Evolutionary conservation across 768 basidiomycete species (phyloP), one percentile per base, ranked within the genome.

Genomic region (Trametes elegans): DNA sequence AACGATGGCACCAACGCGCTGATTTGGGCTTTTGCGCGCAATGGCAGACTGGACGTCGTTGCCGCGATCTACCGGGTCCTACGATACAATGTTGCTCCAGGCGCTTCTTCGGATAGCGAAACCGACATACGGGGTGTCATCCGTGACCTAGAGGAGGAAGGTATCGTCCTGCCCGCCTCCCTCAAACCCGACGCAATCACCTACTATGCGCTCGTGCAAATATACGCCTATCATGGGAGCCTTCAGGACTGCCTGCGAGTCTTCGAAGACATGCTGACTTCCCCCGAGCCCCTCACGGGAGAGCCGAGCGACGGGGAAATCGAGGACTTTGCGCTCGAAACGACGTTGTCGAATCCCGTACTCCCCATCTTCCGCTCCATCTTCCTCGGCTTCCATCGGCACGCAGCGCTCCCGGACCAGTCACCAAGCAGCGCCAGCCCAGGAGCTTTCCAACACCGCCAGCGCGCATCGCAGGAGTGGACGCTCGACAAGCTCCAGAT

Each of bases 371-470:
- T 86, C 67, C 82, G 88, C 19, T 81, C 81, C 16, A 66, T 94
- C 35, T 92, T 94, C 64, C 76, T 87, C 16, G 90, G 88, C 1
- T 93, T 91, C 66, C 73, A 76, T 7, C 80, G 79, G 10, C 83
- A 88, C 60, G 88, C 50, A 8, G 9, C 23, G 7, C 47, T 29
- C 27, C 59, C 55, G n/a, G 31, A 32, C 13, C 36, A 35, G 6
- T 13, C 7, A 23, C 16, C 34, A 10, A 16, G 18, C 28, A 13
- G 9, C 6, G 16, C 34, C 11, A 24, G 27, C 9, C 27, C 48
- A 23, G 36, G 29, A 28, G 35, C 3, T 0, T n/a, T n/a, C n/a
- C 11, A 36, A 2, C 19, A 5, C 16, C 11, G 31, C 8, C 42
- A 44, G 2, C 24, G 24, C 3, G 27, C n/a, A 21, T 21, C 28